Percentiles rank a stretch among this genome's conserved stretches.
These are phyloP conservation scores for Chloris gayana DNA, from an alignment of 176 grass and related monocot genomes.

Conservation along the genomic window DNA sequence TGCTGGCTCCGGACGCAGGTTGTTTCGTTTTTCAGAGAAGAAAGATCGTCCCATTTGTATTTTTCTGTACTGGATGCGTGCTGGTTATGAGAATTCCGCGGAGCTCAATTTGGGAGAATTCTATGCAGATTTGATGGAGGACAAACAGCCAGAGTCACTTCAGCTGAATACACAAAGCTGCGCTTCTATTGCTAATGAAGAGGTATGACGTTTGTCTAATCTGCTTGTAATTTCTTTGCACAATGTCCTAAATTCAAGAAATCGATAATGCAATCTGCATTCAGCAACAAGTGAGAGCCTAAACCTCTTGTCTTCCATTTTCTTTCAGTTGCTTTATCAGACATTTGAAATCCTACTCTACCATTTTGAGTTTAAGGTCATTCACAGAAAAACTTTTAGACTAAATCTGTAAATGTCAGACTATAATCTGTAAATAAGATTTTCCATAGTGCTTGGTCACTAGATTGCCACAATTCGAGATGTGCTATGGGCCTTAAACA, in stretches of 20 bases:
- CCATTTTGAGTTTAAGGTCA: background rate
- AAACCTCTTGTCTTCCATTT: background rate
- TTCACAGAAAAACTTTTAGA: background rate
- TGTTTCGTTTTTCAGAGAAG: background rate
- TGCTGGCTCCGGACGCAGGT: constrained; percentile 55
- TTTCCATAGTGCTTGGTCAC: too few species aligned
- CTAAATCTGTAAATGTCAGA: too few species aligned
- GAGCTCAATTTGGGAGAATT: constrained; percentile 15
- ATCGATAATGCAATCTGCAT: background rate
- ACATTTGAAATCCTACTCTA: background rate
- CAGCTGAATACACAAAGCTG: constrained; percentile 20
- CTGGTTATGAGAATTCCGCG: background rate
- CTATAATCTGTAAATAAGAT: too few species aligned
- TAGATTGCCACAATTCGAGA: too few species aligned
- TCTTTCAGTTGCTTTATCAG: background rate
- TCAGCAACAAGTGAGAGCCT: background rate
- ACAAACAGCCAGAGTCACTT: background rate
- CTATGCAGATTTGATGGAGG: constrained; percentile 50
- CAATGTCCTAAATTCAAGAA: background rate
- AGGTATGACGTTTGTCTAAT: constrained; percentile 38
- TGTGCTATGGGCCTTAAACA: too few species aligned
- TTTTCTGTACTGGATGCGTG: constrained; percentile 13
- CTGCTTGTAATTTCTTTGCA: background rate
- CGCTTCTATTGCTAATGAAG: constrained; percentile 21
- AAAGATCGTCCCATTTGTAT: constrained; percentile 39